Base-by-base conservation (phyloP, 352 stramenopile species). In the Lagenidium giganteum region DNA sequence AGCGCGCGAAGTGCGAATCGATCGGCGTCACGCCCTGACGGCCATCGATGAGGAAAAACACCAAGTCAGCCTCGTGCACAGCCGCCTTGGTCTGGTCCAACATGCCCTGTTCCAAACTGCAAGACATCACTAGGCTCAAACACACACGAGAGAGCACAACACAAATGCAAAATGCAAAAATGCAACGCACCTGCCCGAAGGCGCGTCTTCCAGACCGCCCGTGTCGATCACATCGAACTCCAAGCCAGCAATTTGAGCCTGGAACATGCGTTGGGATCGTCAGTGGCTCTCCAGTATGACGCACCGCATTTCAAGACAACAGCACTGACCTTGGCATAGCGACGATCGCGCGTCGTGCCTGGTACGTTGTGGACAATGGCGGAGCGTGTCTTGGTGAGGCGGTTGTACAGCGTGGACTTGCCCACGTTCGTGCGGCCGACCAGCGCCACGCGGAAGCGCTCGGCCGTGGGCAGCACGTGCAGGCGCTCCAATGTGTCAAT, bases 331-430 rank as follows among this genome's bases (percentile, higher is more conserved):
- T 56, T 47, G 4, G 71, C 73, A 53, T 87, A 90, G 29, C 80
- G 74, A 2, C 80, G 76, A 43, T 92, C 80, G 17, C 80, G 77
- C 8, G 80, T 92, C 8, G 79, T 92, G 8, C 79, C 79, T 0
- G 79, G 74, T 1, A 92, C 79, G 39, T 92, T 81, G 56, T 92
- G 79, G n/a, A 92, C 79, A 47, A 92, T 92, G 7, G 79, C 79
- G 0, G 63, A 54, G 18, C 79, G 72, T 16, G 77, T 75, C 57
- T 86, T 87, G 42, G 80, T 92, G 39, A 92, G 47, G 17, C 80
- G 70, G 56, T 92, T 92, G 64, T 84, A 92, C 21, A 92, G 75
- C 56, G 80, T 92, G 32, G 77, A 89, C 54, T 92, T 92, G 44
- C 80, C 80, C 29, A 92, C 77, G 56, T 92, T 92, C 17, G 80